phyloP scores from a whole-genome alignment of 306 rosid species.

The Cicer judaicum region DNA sequence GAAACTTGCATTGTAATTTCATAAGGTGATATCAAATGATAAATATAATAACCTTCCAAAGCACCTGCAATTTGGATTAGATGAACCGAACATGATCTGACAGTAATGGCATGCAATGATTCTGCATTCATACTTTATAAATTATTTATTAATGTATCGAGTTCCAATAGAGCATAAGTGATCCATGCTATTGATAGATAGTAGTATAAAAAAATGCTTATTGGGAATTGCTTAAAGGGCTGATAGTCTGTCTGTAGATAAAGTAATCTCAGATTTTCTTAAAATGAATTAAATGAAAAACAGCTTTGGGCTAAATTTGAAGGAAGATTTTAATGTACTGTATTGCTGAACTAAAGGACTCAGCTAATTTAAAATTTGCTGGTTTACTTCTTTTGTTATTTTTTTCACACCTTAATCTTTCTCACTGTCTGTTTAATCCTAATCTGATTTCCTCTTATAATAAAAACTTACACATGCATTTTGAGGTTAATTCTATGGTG shows the following conservation, averaged over 20 bases:
- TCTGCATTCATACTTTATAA: slow-evolving; percentile 45
- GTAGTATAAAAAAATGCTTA: slow-evolving; percentile 19
- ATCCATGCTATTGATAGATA: slow-evolving; percentile 38
- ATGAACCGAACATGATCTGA: slow-evolving; percentile 49
- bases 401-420: slow-evolving; percentile 19
- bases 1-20: slow-evolving; percentile 17
- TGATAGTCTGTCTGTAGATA: slow-evolving; percentile 41
- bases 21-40: slow-evolving; percentile 16
- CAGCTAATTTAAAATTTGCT: slow-evolving; percentile 17
- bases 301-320: slow-evolving; percentile 10
- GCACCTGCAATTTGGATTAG: slow-evolving; percentile 39
- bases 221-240: slow-evolving; percentile 51
- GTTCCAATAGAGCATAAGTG: slow-evolving; percentile 58
- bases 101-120: slow-evolving; percentile 52
- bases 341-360: not conserved
- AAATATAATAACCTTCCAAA: slow-evolving; percentile 18
- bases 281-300: slow-evolving; percentile 33
- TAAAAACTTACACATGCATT: not conserved
- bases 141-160: slow-evolving; percentile 41
- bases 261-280: slow-evolving; percentile 35
- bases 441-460: not conserved
- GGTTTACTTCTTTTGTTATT: slow-evolving; percentile 11
- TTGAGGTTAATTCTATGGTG: too few relatives aligned
- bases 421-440: slow-evolving; percentile 5
- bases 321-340: not conserved